Evolutionary conservation across 2,329 filamentous ascomycete genomes (phyloP), one percentile per base, ranked within the genome.

Genomic region (Aspergillus cejpii): DNA sequence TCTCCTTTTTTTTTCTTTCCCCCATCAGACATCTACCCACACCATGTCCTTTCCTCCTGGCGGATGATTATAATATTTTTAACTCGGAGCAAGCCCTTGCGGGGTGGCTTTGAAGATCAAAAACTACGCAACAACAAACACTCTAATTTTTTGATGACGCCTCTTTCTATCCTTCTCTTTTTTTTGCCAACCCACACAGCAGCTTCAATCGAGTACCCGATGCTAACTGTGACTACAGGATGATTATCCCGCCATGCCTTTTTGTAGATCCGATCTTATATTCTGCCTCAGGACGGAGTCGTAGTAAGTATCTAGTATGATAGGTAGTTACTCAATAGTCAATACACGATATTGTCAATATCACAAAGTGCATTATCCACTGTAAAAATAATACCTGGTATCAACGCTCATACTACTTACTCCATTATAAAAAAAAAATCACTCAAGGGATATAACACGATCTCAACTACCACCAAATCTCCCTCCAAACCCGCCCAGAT

Each of bases 401-500:
- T 24, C 23, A 4, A 24, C 23, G 23, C 23, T 24, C 23, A 24
- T 24, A 8, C 23, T 24, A 24, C n/a, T n/a, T n/a, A n/a, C n/a
- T n/a, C n/a, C n/a, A n/a, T n/a, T n/a, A n/a, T n/a, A 24, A 24
- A 5, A 24, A 24, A 8, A 24, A 24, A 24, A 19, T 10, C 31
- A 20, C 15, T 17, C 5, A 20, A 6, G 14, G 6, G 11, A n/a
- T 11, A 6, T 4, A 10, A 31, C 28, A n/a, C 28, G 17, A 11
- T 11, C 17, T 34, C 17, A 34, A 20, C 31, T 34, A 17, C 37
- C 31, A 10, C 85, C 85, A 64, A 90, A 90, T 53, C 85, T 72
- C 8, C 79, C 80, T 2, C 85, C 84, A 52, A 91, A 77, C 2
- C 83, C 80, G 23, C 86, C 85, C 51, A 91, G 83, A 71, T 96